These are phyloP conservation scores for Lagenidium sp. DNA, from an alignment of 352 stramenopile genomes.

Conservation along the genomic window DNA sequence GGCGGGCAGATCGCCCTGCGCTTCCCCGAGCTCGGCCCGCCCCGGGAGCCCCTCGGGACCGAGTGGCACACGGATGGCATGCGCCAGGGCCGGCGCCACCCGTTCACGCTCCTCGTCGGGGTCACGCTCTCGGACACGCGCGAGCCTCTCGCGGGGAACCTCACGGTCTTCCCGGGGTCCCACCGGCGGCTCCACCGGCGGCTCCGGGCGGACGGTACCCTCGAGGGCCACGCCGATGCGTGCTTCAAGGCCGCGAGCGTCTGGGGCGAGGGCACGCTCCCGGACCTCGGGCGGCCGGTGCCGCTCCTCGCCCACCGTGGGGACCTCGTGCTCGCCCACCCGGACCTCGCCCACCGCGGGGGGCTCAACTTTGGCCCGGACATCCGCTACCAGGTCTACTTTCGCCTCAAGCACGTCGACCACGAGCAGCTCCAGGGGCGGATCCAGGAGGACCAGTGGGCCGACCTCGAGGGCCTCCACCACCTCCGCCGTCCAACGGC, in stretches of 20 bases:
- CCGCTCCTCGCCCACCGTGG: constrained; percentile 44
- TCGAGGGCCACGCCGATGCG: constrained; percentile 40
- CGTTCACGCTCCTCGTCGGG: constrained; percentile 59
- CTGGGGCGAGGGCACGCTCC: constrained; percentile 68
- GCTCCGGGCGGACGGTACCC: constrained; percentile 37
- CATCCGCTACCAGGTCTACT: constrained; percentile 80
- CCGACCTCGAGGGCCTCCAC: constrained; percentile 48
- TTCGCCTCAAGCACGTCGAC: constrained; percentile 67
- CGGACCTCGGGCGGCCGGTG: constrained; percentile 47
- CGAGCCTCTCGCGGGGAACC: constrained; percentile 50
- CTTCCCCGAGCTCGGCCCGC: constrained; percentile 58
- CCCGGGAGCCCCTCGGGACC: constrained; percentile 46
- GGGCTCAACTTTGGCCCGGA: constrained; percentile 77
- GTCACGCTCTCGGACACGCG: constrained; percentile 61
- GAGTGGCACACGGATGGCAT: constrained; percentile 83
- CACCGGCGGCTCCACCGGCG: constrained; percentile 40
- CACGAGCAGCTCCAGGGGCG: constrained; percentile 23
- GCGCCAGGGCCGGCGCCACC: constrained; percentile 59
- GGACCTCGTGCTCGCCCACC: constrained; percentile 66
- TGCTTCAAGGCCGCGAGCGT: constrained; percentile 62
- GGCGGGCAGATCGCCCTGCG: constrained; percentile 64
- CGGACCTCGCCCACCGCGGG: constrained; percentile 62
- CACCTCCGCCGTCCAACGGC: no score
- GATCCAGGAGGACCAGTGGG: constrained; percentile 25
- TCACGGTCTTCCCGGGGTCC: constrained; percentile 66